phyloP scores from a whole-genome alignment of 1,284 basidiomycete genomes.

The Cryptococcus deneoformans region DNA sequence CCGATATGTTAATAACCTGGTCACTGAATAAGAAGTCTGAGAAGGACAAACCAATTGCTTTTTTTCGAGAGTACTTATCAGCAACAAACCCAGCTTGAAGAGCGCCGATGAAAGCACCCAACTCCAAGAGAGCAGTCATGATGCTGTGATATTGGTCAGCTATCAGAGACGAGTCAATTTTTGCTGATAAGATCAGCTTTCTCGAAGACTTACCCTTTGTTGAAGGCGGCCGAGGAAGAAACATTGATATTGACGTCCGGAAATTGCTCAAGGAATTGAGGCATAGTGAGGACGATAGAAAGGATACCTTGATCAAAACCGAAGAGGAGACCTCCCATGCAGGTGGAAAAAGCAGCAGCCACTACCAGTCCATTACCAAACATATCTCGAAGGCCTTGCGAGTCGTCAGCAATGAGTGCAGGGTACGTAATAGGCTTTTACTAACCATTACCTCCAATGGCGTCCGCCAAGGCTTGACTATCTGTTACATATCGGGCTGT shows the following conservation, averaged over 20 bases:
- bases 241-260: constrained; percentile 25
- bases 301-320: constrained; percentile 25
- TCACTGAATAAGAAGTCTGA: no score
- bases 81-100: constrained; percentile 26
- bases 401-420: not conserved
- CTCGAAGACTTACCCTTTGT: constrained; percentile 18
- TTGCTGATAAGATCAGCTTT: no score
- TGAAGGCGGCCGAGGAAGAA: constrained; percentile 16
- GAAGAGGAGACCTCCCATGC: no score
- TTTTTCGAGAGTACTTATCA: constrained; percentile 25
- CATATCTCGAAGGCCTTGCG: constrained; percentile 17
- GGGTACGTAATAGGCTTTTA: no score
- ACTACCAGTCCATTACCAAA: constrained; percentile 15
- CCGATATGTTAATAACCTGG: no score
- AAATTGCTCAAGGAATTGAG: constrained; percentile 30
- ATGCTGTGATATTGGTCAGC: constrained; percentile 3
- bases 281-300: constrained; percentile 35
- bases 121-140: constrained; percentile 38
- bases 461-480: not conserved
- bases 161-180: not conserved
- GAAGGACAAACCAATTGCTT: no score
- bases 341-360: constrained; percentile 11
- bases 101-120: constrained; percentile 40
- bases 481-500: not conserved
- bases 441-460: not conserved